These are phyloP conservation scores for Talaromyces sp. DNA, from an alignment of 2,329 filamentous ascomycete species.

Conservation along the genomic window DNA sequence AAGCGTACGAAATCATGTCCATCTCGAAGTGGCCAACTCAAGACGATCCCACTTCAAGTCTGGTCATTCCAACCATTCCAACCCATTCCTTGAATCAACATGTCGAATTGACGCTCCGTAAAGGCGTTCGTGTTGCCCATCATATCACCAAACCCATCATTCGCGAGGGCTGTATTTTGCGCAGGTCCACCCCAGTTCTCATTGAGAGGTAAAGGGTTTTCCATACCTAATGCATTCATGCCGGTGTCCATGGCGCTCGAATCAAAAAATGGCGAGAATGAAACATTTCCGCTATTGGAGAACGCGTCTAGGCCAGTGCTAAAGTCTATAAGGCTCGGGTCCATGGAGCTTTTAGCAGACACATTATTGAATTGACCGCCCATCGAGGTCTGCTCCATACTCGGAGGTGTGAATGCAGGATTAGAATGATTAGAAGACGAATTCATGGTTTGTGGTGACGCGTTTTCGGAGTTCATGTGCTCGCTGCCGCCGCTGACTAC, in stretches of 20 bases:
- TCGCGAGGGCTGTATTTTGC: background rate
- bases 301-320: background rate
- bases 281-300: background rate
- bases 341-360: background rate
- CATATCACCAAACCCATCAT: constrained; percentile 2
- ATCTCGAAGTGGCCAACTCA: background rate
- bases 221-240: constrained; percentile 22
- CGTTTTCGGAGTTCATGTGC: constrained; percentile 31
- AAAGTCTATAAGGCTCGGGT: background rate
- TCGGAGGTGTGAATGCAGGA: constrained; percentile 32
- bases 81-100: constrained; percentile 27
- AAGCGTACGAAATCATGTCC: background rate
- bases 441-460: constrained; percentile 35
- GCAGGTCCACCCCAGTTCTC: constrained; percentile 27
- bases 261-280: constrained; percentile 14
- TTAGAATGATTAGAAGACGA: constrained; percentile 39
- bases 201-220: constrained; percentile 27
- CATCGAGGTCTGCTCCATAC: constrained; percentile 24
- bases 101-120: constrained; percentile 36
- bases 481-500: constrained; percentile 31
- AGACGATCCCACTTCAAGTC: background rate
- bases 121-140: constrained; percentile 26
- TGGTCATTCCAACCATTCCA: constrained; percentile 30
- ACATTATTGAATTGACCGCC: constrained; percentile 5
- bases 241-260: constrained; percentile 16